Evolutionary conservation across 2,329 filamentous ascomycete species (phyloP), one percentile per base, ranked within the genome.

Genomic region (Arthrobotrys sinensis): DNA sequence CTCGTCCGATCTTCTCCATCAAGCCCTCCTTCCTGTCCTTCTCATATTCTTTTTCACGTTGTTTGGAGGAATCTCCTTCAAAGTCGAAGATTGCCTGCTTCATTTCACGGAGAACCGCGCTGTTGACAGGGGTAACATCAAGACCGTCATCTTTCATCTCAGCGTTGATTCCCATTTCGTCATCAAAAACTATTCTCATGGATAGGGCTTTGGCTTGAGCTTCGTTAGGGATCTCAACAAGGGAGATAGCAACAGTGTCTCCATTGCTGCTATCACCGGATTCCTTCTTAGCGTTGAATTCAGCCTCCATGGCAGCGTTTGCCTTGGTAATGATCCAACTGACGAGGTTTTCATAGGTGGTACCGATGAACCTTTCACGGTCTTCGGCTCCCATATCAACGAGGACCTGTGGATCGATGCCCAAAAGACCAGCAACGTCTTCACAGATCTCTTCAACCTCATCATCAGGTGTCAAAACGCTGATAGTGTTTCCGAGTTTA

Each of bases 81-180:
- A 87, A 92, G 60, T 93, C 91, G 0, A 90, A 85, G 4, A 97
- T 89, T 1, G 94, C 93, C 72, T 91, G 90, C 82, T 92, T 90
- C 92, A 97, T 96, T 83, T 97, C 94, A 43, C 92, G 91, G 12
- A 95, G 84, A 8, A 98, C 91, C 0, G 95, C 96, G 73, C 91
- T 91, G n/a, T 92, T 92, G 0, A 90, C 90, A 0, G 91, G 82
- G 0, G 88, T 85, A 1, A 96, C 88, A n/a, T 92, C 89, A 0
- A 99, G 89, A 8, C 96, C 96, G 81, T 99, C 96, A 79, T 95
- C 91, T 82, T 95, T 97, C 94, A 99, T 98, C 86, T 99, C 96
- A 0, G 92, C 89, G 81, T 98, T 98, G 85, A 99, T 97, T 64
- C 96, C 96, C 19, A 91, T 87, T n/a, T 87, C 89, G 82, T 98